Conservation (phyloP, 2,329 filamentous ascomycete species). For the Colletotrichum sp. region DNA sequence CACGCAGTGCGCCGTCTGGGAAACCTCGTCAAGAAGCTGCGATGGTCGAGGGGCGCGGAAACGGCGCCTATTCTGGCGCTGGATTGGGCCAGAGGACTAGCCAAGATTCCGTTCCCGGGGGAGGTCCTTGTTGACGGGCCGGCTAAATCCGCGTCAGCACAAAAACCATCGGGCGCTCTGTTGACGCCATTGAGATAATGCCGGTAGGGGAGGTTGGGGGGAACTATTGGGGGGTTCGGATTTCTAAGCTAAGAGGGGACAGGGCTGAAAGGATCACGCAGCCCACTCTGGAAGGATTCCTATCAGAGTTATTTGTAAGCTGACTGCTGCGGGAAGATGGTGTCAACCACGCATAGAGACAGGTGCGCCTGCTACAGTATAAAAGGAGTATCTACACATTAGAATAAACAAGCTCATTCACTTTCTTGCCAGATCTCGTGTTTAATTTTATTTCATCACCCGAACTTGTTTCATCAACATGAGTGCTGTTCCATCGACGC, state of each 20-base stretch:
- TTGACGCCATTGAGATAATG: background rate
- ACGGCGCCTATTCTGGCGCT: background rate
- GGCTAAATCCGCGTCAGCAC: background rate
- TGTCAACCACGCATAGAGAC: background rate
- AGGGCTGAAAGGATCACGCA: background rate
- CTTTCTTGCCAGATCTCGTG: background rate
- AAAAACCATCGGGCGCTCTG: background rate
- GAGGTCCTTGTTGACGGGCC: slow-evolving; percentile 6
- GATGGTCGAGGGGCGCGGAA: slow-evolving; percentile 9
- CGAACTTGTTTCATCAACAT: background rate
- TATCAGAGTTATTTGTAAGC: background rate
- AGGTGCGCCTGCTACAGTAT: background rate
- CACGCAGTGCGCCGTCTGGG: background rate
- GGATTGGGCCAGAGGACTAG: slow-evolving; percentile 12
- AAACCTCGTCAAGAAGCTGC: slow-evolving; percentile 9
- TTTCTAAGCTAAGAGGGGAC: background rate
- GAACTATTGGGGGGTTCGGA: background rate
- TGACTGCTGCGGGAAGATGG: background rate
- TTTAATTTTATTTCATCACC: background rate
- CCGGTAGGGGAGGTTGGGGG: background rate
- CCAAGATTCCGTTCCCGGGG: slow-evolving; percentile 7
- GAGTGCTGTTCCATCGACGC: background rate
- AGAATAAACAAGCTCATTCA: background rate
- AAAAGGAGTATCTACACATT: background rate
- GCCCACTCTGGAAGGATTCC: background rate